These are phyloP conservation scores for Yarrowia alimentaria DNA, from an alignment of 805 yeast species.

Conservation along the genomic window DNA sequence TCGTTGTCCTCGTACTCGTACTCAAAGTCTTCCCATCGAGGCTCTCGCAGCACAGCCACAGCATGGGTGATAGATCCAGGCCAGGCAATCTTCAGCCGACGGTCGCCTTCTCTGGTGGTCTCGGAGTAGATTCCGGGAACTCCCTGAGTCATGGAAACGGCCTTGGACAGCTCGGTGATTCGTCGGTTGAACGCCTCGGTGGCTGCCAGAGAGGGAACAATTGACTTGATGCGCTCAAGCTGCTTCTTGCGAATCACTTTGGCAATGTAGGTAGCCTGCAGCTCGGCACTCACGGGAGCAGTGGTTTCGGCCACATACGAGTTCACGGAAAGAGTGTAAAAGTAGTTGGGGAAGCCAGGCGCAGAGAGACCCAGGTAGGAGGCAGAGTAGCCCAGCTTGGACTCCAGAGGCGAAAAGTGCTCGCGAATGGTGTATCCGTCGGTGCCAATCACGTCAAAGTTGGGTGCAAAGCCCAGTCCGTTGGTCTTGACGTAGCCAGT, in stretches of 20 bases:
- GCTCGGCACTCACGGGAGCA: slow-evolving; percentile 20
- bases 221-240: slow-evolving; percentile 15
- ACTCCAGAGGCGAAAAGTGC: slow-evolving; percentile 21
- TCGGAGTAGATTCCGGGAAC: neutral
- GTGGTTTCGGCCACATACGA: slow-evolving; percentile 22
- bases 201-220: slow-evolving; percentile 16
- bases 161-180: slow-evolving; percentile 16
- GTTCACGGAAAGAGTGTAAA: slow-evolving; percentile 27
- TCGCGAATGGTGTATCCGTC: slow-evolving; percentile 15
- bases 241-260: slow-evolving; percentile 26
- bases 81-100: slow-evolving; percentile 17
- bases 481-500: slow-evolving; percentile 20
- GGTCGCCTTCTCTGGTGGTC: slow-evolving; percentile 7
- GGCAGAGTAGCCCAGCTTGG: slow-evolving; percentile 14
- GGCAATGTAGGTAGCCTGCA: slow-evolving; percentile 25
- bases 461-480: slow-evolving; percentile 20
- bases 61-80: slow-evolving; percentile 31
- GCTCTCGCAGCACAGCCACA: slow-evolving; percentile 22
- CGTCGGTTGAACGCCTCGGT: slow-evolving; percentile 23
- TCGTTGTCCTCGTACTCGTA: slow-evolving; percentile 28
- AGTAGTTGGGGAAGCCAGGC: slow-evolving; percentile 29
- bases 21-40: slow-evolving; percentile 31
- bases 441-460: slow-evolving; percentile 7
- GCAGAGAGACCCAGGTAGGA: slow-evolving; percentile 26
- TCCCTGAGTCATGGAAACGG: slow-evolving; percentile 1